These are phyloP conservation scores for Trichoderma orchidacearum DNA, from an alignment of 495 filamentous ascomycete genomes.

Conservation along the genomic window DNA sequence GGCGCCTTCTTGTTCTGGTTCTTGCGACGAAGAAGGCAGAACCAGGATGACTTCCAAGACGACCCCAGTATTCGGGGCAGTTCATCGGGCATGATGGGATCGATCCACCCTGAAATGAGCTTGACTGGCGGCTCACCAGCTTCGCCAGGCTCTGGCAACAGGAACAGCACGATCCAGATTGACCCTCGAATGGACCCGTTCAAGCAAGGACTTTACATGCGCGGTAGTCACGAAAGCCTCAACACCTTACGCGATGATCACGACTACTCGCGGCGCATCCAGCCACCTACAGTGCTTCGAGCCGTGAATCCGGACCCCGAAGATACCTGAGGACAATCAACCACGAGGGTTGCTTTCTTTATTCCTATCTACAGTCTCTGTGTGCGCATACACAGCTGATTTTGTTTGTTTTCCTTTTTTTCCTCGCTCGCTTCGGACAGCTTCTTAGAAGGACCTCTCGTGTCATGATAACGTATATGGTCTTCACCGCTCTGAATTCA, in stretches of 20 bases:
- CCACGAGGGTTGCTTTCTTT: neutral
- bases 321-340: slow-evolving; percentile 13
- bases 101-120: slow-evolving; percentile 22
- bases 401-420: neutral
- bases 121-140: slow-evolving; percentile 1
- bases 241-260: slow-evolving; percentile 41
- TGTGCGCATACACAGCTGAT: neutral
- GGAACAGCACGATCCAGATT: slow-evolving; percentile 37
- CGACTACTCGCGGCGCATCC: slow-evolving; percentile 36
- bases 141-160: slow-evolving; percentile 7
- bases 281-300: slow-evolving; percentile 31
- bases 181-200: slow-evolving; percentile 43
- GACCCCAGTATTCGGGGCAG: slow-evolving; percentile 20
- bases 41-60: slow-evolving; percentile 10
- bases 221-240: slow-evolving; percentile 39
- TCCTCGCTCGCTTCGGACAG: neutral
- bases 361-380: neutral
- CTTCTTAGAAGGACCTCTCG: neutral
- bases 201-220: slow-evolving; percentile 28
- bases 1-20: slow-evolving; percentile 18
- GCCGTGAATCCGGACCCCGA: slow-evolving; percentile 38
- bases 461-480: slow-evolving; percentile 11
- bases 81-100: slow-evolving; percentile 24
- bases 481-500: neutral
- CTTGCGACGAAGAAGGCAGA: slow-evolving; percentile 13